Conservation (phyloP, 805 yeast species). For the Schizosaccharomyces lindneri region DNA sequence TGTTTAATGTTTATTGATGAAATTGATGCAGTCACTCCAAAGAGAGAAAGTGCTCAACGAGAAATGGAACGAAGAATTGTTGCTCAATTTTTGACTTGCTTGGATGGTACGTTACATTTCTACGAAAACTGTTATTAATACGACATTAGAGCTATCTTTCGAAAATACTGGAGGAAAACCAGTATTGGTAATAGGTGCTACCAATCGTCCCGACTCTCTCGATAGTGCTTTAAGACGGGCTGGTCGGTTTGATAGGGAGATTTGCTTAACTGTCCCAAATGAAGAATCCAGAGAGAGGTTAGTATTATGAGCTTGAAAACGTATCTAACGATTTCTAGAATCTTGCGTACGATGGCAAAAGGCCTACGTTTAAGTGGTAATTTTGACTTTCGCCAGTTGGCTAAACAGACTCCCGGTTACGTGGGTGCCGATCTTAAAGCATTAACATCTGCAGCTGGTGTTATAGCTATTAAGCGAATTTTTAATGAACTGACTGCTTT, state of each 20-base stretch:
- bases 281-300: conserved; percentile 42
- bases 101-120: conserved; percentile 30
- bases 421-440: conserved; percentile 96
- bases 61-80: conserved; percentile 96
- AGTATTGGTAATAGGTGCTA: conserved; percentile 84
- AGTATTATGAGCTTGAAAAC: no score
- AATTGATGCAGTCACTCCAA: conserved; percentile 94
- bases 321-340: conserved; percentile 14
- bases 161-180: conserved; percentile 84
- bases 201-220: conserved; percentile 84
- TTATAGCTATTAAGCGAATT: conserved; percentile 76
- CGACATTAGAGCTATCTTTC: conserved; percentile 12
- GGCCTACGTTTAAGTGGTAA: conserved; percentile 38
- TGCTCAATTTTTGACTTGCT: conserved; percentile 78
- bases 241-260: conserved; percentile 88
- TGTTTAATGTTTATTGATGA: conserved; percentile 85
- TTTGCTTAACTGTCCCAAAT: conserved; percentile 81
- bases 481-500: conserved; percentile 23
- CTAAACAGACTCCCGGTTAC: conserved; percentile 87
- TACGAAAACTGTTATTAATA: no score
- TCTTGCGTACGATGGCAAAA: conserved; percentile 25
- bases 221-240: conserved; percentile 91
- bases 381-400: conserved; percentile 46
- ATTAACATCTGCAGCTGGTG: conserved; percentile 77
- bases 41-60: conserved; percentile 90